Conservation (phyloP, 495 filamentous ascomycete species). For the Annulohypoxylon bovei region DNA sequence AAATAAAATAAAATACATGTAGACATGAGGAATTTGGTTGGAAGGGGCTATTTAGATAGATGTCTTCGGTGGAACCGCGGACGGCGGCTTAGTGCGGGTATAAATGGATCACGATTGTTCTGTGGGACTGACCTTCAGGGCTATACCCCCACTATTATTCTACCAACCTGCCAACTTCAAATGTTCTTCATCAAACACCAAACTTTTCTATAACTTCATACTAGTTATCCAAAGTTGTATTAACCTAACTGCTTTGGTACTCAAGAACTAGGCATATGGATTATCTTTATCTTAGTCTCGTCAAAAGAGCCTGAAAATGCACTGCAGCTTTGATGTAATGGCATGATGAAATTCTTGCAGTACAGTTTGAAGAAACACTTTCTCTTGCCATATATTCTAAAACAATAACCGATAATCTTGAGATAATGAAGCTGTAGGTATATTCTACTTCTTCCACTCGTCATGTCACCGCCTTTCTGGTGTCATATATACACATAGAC, state of each 20-base stretch:
- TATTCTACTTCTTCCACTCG: too few species aligned
- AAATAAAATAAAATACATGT: too few species aligned
- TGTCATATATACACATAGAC: too few species aligned
- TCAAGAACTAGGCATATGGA: neutral
- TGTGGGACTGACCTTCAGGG: too few species aligned
- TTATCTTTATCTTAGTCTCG: neutral
- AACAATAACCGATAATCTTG: too few species aligned
- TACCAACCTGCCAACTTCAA: too few species aligned
- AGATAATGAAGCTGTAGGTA: too few species aligned
- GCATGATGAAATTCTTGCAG: constrained; percentile 32
- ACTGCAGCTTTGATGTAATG: constrained; percentile 6
- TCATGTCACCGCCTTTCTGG: too few species aligned
- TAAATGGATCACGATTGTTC: neutral
- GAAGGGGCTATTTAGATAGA: neutral
- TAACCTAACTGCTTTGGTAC: neutral
- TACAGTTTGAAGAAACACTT: constrained; percentile 10
- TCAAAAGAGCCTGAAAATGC: neutral
- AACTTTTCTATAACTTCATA: too few species aligned
- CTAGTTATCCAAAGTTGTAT: too few species aligned
- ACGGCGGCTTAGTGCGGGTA: constrained; percentile 5
- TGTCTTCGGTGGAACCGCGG: neutral
- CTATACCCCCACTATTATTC: too few species aligned
- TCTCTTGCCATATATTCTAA: constrained; percentile 13
- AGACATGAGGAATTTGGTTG: neutral
- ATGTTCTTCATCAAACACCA: too few species aligned